Percentiles rank a stretch among this genome's conserved stretches.
phyloP scores from a whole-genome alignment of 768 basidiomycete genomes.

The Favolaschia claudopus region DNA sequence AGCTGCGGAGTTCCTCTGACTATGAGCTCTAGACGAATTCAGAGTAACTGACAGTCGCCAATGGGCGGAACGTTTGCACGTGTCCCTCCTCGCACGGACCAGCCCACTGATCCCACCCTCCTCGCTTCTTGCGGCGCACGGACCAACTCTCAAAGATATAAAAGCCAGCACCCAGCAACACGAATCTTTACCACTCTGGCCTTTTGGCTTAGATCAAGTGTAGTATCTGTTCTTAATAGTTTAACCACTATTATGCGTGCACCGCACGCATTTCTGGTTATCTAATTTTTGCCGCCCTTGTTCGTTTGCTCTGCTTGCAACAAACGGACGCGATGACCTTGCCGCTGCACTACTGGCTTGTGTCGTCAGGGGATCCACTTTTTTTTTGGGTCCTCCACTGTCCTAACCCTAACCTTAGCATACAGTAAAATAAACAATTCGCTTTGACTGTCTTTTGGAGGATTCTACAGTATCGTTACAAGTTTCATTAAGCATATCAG shows the following conservation, averaged over 20 bases:
- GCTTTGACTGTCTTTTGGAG: too few species aligned
- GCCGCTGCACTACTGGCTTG: conserved; percentile 38
- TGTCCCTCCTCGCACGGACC: neutral
- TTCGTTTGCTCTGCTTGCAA: conserved; percentile 36
- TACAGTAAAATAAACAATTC: too few species aligned
- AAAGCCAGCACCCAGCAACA: neutral
- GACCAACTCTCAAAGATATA: neutral
- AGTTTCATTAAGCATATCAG: too few species aligned
- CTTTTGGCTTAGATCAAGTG: conserved; percentile 98
- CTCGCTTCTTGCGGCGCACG: neutral
- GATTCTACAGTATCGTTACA: too few species aligned
- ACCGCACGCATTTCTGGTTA: conserved; percentile 15
- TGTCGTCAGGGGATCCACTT: conserved; percentile 44
- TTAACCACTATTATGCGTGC: conserved; percentile 62
- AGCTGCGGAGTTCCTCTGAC: too few species aligned
- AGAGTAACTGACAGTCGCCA: too few species aligned
- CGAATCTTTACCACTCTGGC: conserved; percentile 78
- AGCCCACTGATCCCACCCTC: neutral
- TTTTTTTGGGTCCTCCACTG: conserved; percentile 7
- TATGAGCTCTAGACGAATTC: too few species aligned
- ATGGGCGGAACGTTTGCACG: too few species aligned
- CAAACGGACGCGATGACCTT: conserved; percentile 34
- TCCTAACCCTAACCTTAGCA: too few species aligned
- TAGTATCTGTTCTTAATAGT: conserved; percentile 93
- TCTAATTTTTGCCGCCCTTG: conserved; percentile 20